Evolutionary conservation across 73 alveolate genomes (phyloP).

Genomic region (Tetrahymena malaccensis): DNA sequence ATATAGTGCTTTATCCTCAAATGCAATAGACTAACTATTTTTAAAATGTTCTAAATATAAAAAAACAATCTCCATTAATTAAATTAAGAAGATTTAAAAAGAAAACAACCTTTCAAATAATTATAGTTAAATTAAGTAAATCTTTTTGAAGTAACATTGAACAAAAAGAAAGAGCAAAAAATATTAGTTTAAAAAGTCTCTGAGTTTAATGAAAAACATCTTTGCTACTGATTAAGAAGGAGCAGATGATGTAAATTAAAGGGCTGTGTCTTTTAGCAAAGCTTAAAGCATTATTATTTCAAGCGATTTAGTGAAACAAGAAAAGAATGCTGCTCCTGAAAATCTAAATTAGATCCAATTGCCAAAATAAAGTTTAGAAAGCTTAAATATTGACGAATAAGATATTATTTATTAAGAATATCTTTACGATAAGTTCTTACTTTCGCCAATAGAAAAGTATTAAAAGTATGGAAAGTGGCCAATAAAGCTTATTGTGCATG

Average conservation of each 20-base stretch:
- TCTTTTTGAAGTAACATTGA: neutral
- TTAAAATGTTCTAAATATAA: too few relatives aligned
- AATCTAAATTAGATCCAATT: neutral
- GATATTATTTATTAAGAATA: neutral
- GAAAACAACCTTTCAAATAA: neutral
- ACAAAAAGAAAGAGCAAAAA: too few relatives aligned
- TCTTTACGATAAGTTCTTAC: neutral
- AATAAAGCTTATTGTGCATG: neutral
- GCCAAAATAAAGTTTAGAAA: neutral
- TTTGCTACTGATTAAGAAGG: neutral
- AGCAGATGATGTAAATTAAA: neutral
- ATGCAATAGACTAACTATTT: neutral
- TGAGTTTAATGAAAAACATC: neutral
- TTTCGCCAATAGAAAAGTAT: neutral
- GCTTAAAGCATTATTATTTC: neutral
- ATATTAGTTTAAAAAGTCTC: neutral
- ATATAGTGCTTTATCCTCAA: neutral
- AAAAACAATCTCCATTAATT: neutral
- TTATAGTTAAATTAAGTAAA: too few relatives aligned
- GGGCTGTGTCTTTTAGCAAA: neutral
- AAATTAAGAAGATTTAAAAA: neutral
- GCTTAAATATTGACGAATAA: neutral
- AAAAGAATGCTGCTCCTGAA: neutral
- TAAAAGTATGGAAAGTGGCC: neutral
- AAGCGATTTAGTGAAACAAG: neutral